A percentile compares a stretch with the other conserved stretches of the same genome.
phyloP scores from a whole-genome alignment of 1,284 basidiomycete species.

The Tylopilus orsonianus region DNA sequence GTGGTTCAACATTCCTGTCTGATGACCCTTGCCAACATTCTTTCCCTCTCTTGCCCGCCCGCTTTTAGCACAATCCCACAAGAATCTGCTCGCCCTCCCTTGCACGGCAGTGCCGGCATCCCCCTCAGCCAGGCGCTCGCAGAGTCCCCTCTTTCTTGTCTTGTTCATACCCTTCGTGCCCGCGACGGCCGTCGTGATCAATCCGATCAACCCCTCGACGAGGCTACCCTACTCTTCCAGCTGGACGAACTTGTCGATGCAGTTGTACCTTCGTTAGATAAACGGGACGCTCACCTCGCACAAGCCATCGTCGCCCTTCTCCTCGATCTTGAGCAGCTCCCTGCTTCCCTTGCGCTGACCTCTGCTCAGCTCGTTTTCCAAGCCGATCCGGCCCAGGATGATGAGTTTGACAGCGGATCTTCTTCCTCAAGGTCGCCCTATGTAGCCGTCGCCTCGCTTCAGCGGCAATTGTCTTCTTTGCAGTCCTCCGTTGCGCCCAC shows the following conservation, averaged over 20 bases:
- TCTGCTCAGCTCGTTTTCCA: constrained; percentile 15
- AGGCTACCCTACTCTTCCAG: constrained; percentile 60
- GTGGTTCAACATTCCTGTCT: constrained; percentile 71
- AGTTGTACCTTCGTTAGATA: constrained; percentile 44
- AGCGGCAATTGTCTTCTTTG: constrained; percentile 66
- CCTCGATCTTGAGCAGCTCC: constrained; percentile 61
- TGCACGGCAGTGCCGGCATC: neutral
- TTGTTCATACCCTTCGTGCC: constrained; percentile 62
- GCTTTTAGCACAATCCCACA: neutral
- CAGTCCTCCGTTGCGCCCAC: constrained; percentile 38
- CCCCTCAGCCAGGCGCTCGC: constrained; percentile 31
- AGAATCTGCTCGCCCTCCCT: neutral
- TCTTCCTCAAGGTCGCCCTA: constrained; percentile 16
- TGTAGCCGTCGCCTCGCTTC: constrained; percentile 60
- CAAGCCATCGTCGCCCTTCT: constrained; percentile 66
- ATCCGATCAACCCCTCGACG: constrained; percentile 35
- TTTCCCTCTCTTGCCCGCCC: constrained; percentile 44
- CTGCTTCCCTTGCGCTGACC: constrained; percentile 31
- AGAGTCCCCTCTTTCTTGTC: constrained; percentile 58
- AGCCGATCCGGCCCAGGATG: neutral
- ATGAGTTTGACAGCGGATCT: neutral
- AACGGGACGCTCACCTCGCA: constrained; percentile 58
- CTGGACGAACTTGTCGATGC: constrained; percentile 53
- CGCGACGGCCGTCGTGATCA: constrained; percentile 43
- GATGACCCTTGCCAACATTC: constrained; percentile 70